Evolutionary conservation across 176 grass and related monocot species (phyloP).

Genomic region (Eleusine indica): DNA sequence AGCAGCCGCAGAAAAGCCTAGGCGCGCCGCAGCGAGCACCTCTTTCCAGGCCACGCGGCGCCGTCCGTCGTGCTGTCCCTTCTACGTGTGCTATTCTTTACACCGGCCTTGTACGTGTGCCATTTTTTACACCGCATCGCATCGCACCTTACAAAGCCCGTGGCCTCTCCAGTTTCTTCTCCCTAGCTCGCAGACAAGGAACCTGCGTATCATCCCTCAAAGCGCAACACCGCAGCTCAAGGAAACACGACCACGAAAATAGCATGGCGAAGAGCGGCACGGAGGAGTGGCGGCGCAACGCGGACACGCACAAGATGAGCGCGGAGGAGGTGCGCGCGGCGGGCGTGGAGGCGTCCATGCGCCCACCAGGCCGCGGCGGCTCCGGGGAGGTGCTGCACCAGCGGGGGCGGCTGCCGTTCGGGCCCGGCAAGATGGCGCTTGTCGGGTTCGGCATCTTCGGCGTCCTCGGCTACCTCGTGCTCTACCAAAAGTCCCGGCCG

Average conservation of each 20-base stretch:
- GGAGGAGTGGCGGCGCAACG: slow-evolving; percentile 62
- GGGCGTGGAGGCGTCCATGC: slow-evolving; percentile 64
- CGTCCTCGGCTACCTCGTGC: slow-evolving; percentile 55
- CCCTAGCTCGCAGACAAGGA: background rate
- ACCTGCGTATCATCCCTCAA: background rate
- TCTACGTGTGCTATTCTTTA: too few relatives aligned
- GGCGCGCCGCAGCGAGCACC: too few relatives aligned
- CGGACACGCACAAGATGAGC: slow-evolving; percentile 81
- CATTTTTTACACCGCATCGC: slow-evolving; percentile 13
- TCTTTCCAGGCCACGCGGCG: too few relatives aligned
- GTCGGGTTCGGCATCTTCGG: slow-evolving; percentile 67
- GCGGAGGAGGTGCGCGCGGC: slow-evolving; percentile 55
- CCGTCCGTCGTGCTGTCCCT: too few relatives aligned
- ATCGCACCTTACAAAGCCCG: background rate
- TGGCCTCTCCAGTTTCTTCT: background rate
- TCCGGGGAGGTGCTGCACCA: slow-evolving; percentile 80
- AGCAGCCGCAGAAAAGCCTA: too few relatives aligned
- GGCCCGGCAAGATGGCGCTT: slow-evolving; percentile 51
- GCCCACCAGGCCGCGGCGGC: slow-evolving; percentile 50
- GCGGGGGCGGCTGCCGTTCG: slow-evolving; percentile 69
- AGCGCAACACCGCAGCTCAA: background rate
- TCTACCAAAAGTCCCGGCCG: slow-evolving; percentile 67
- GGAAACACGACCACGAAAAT: background rate
- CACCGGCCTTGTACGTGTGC: slow-evolving; percentile 36
- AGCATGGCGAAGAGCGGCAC: slow-evolving; percentile 30